These are phyloP conservation scores for Lasiodiplodia gonubiensis DNA, from an alignment of 2,329 filamentous ascomycete species.

Conservation along the genomic window DNA sequence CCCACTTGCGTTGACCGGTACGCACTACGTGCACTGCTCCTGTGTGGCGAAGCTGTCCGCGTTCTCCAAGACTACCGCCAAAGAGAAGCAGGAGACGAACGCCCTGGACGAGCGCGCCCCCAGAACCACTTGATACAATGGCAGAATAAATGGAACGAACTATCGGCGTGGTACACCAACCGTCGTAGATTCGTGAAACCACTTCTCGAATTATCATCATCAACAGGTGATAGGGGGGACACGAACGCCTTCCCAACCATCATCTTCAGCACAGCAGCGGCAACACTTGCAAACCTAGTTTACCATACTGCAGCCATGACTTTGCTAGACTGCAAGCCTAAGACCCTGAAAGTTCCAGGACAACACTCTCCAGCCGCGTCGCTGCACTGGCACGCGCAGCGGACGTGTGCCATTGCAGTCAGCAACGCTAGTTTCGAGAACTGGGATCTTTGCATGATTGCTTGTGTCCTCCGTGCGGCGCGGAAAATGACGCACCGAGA, in stretches of 20 bases:
- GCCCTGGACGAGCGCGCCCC: constrained; percentile 32
- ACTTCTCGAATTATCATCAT: constrained; percentile 41
- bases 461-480: constrained; percentile 54
- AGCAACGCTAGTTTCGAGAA: constrained; percentile 47
- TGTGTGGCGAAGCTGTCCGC: constrained; percentile 9
- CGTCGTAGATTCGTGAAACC: constrained; percentile 38
- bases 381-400: constrained; percentile 56
- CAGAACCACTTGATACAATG: constrained; percentile 35
- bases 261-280: constrained; percentile 54
- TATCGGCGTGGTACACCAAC: constrained; percentile 35
- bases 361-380: constrained; percentile 47
- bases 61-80: constrained; percentile 10
- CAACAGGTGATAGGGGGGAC: not conserved
- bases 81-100: constrained; percentile 1
- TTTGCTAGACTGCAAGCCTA: constrained; percentile 58
- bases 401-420: constrained; percentile 57
- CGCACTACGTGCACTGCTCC: not conserved
- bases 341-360: constrained; percentile 43
- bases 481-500: constrained; percentile 56
- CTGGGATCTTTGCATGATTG: constrained; percentile 58
- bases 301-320: constrained; percentile 63
- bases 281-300: constrained; percentile 57
- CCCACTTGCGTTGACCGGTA: constrained; percentile 10
- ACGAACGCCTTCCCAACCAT: constrained; percentile 46
- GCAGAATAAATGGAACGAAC: constrained; percentile 32